phyloP scores from a whole-genome alignment of 805 yeast genomes.

The Blastobotrys chiropterorum region DNA sequence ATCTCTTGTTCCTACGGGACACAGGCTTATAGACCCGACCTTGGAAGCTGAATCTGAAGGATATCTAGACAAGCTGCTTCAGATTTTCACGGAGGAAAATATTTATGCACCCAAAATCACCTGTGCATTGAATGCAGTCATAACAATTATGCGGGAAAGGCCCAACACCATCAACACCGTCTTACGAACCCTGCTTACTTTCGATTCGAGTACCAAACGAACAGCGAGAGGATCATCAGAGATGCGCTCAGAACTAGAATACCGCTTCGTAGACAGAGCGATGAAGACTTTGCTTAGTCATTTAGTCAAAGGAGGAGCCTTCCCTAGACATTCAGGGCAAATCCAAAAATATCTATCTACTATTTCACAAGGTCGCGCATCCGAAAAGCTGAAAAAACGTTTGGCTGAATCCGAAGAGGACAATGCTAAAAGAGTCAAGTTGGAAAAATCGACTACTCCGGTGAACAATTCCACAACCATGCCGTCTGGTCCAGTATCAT shows the following conservation, averaged over 20 bases:
- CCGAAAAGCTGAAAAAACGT: conserved; percentile 26
- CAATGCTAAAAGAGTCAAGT: conserved; percentile 22
- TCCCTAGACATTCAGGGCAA: conserved; percentile 31
- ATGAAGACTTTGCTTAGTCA: conserved; percentile 30
- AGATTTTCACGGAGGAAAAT: conserved; percentile 49
- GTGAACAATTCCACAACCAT: conserved; percentile 19
- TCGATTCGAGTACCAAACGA: conserved; percentile 35
- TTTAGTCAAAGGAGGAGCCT: conserved; percentile 18
- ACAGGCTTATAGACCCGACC: conserved; percentile 53
- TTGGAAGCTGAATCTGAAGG: conserved; percentile 69
- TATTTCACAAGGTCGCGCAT: conserved; percentile 26
- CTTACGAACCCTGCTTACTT: conserved; percentile 51
- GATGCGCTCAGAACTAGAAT: conserved; percentile 45
- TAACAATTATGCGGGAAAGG: conserved; percentile 59
- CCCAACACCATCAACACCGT: conserved; percentile 52
- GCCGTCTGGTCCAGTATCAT: conserved; percentile 31
- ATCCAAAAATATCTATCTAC: conserved; percentile 27
- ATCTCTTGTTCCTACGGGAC: conserved; percentile 46
- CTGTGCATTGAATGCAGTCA: conserved; percentile 60
- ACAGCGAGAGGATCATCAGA: conserved; percentile 13
- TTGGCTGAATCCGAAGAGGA: conserved; percentile 28
- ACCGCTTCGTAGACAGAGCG: conserved; percentile 58
- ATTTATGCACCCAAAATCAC: conserved; percentile 52
- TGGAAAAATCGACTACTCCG: conserved; percentile 16
- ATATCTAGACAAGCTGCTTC: conserved; percentile 59